Evolutionary conservation across 2,329 filamentous ascomycete species (phyloP).

Genomic region (Aspergillus versicolor): DNA sequence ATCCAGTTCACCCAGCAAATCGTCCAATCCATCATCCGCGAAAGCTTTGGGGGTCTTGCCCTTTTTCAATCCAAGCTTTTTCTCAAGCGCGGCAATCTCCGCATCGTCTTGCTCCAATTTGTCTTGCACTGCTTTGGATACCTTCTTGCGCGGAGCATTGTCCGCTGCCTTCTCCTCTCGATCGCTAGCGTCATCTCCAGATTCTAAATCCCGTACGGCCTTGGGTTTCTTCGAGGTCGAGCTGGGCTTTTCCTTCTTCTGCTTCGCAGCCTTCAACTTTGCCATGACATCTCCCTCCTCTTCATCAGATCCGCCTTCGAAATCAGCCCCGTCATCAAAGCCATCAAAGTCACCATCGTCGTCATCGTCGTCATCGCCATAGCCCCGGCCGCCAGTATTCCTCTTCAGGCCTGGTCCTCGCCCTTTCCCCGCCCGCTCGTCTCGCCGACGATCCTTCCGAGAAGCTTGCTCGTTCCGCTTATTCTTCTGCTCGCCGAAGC

Average conservation of each 20-base stretch:
- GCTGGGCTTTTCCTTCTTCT: constrained; percentile 27
- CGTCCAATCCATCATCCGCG: constrained; percentile 78
- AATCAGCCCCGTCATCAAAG: constrained; percentile 22
- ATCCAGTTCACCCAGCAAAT: constrained; percentile 69
- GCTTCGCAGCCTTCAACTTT: constrained; percentile 23
- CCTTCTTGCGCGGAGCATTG: constrained; percentile 18
- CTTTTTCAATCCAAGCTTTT: constrained; percentile 77
- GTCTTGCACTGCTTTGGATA: constrained; percentile 52
- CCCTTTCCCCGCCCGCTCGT: constrained; percentile 63
- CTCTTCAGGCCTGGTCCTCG: constrained; percentile 25
- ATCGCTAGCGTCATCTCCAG: constrained; percentile 27
- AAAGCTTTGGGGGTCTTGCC: constrained; percentile 74
- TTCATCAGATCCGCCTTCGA: constrained; percentile 20
- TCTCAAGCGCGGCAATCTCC: constrained; percentile 84
- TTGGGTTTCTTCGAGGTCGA: constrained; percentile 39
- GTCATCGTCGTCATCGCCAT: constrained; percentile 12
- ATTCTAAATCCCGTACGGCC: constrained; percentile 25
- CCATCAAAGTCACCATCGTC: constrained; percentile 28
- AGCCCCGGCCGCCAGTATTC: constrained; percentile 11
- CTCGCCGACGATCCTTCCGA: constrained; percentile 68
- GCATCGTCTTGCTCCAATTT: constrained; percentile 78
- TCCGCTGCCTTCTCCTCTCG: constrained; percentile 19
- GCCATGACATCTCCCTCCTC: constrained; percentile 8
- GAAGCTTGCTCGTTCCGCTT: constrained; percentile 29
- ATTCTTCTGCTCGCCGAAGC: constrained; percentile 33